Conservation (phyloP, 495 filamentous ascomycete species). For the Opeltia flavorubescens region DNA sequence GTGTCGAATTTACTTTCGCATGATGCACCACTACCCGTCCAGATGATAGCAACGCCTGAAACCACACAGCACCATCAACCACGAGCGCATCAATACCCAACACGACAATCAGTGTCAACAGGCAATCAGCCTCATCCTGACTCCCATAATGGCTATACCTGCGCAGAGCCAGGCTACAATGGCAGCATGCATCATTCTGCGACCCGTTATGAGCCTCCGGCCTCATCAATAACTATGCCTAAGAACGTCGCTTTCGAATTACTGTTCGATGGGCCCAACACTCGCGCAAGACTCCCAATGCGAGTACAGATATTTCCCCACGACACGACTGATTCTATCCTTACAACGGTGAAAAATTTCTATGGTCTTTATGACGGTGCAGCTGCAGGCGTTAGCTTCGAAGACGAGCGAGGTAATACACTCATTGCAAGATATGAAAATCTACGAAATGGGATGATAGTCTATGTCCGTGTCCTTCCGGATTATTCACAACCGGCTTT, state of each 20-base stretch:
- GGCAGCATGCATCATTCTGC: constrained; percentile 12
- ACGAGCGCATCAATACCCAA: constrained; percentile 28
- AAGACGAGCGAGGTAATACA: constrained; percentile 71
- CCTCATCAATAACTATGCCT: constrained; percentile 40
- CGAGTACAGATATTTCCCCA: constrained; percentile 83
- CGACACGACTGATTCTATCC: constrained; percentile 90
- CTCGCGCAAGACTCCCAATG: constrained; percentile 71
- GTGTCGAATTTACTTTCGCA: constrained; percentile 29
- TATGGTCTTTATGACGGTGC: constrained; percentile 76
- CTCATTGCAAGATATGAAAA: constrained; percentile 95
- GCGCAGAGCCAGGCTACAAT: constrained; percentile 5
- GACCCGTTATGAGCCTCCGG: constrained; percentile 30
- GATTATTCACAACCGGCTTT: constrained; percentile 34
- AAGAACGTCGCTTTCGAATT: constrained; percentile 82
- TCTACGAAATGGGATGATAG: constrained; percentile 72
- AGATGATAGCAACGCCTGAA: constrained; percentile 21
- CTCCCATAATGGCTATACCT: constrained; percentile 11
- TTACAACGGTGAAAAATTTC: constrained; percentile 94
- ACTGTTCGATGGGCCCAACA: constrained; percentile 57
- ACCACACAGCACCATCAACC: constrained; percentile 28
- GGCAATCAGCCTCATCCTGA: constrained; percentile 18
- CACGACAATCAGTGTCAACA: constrained; percentile 19
- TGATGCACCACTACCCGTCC: constrained; percentile 14
- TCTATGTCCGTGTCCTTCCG: constrained; percentile 71
- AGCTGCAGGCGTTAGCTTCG: constrained; percentile 72